phyloP scores from a whole-genome alignment of 306 rosid genomes.

The Hippophae gyantsensis region DNA sequence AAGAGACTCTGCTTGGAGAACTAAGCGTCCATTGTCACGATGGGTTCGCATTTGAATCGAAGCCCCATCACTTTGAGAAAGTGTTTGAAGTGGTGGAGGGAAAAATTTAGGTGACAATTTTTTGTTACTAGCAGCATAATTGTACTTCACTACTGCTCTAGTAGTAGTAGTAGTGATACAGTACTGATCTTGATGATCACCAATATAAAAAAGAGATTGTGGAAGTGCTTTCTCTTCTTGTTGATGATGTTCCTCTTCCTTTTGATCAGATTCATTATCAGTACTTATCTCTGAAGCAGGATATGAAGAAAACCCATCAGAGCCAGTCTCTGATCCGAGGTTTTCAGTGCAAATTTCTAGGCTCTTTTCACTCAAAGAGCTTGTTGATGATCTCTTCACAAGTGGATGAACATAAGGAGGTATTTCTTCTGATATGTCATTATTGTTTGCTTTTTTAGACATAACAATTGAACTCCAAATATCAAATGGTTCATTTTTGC shows the following conservation, averaged over 20 bases:
- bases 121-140: not conserved
- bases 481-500: slow-evolving; percentile 24
- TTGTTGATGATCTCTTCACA: slow-evolving; percentile 40
- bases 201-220: not conserved
- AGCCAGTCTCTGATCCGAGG: slow-evolving; percentile 94
- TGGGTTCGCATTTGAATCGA: slow-evolving; percentile 47
- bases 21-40: slow-evolving; percentile 71
- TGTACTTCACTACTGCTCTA: slow-evolving; percentile 16
- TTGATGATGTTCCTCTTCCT: not conserved
- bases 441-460: slow-evolving; percentile 22
- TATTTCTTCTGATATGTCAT: slow-evolving; percentile 11
- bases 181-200: slow-evolving; percentile 1
- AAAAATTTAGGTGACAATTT: slow-evolving; percentile 22
- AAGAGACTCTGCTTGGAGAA: slow-evolving; percentile 64
- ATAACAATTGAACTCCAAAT: slow-evolving; percentile 49
- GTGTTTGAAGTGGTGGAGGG: slow-evolving; percentile 72
- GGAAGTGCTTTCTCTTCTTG: slow-evolving; percentile 3
- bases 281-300: slow-evolving; percentile 28
- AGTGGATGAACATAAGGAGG: slow-evolving; percentile 78
- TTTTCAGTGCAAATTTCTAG: slow-evolving; percentile 77
- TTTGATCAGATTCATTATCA: slow-evolving; percentile 6
- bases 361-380: slow-evolving; percentile 48
- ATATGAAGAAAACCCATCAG: slow-evolving; percentile 53
- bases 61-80: slow-evolving; percentile 29
- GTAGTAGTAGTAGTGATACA: slow-evolving; percentile 5